These are phyloP conservation scores for Fagopyrum esculentum DNA, from an alignment of 148 eudicot genomes.

Conservation along the genomic window DNA sequence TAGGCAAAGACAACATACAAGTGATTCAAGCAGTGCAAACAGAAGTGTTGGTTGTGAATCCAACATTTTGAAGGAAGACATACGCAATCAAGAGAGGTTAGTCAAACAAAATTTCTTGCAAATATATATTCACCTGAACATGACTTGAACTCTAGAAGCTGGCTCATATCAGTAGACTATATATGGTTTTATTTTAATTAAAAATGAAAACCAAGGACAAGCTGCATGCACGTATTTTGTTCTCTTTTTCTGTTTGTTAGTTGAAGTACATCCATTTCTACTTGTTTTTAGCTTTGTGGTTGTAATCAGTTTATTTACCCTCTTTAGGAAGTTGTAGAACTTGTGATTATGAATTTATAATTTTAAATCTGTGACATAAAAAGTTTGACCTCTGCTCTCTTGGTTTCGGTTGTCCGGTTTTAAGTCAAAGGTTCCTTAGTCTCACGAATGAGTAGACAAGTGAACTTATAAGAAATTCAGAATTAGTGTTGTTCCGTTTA, in stretches of 20 bases:
- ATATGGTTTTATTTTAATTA: background rate
- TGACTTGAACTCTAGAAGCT: background rate
- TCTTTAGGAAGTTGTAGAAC: too few relatives aligned
- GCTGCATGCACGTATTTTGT: background rate
- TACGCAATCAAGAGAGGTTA: conserved; percentile 45
- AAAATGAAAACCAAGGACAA: background rate
- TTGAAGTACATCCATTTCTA: background rate
- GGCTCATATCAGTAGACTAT: background rate
- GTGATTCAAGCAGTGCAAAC: conserved; percentile 36
- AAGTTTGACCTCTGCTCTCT: too few relatives aligned
- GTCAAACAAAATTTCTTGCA: conserved; percentile 13
- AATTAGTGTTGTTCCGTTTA: too few relatives aligned
- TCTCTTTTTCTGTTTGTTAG: background rate
- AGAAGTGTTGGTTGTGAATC: conserved; percentile 23
- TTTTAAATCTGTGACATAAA: too few relatives aligned
- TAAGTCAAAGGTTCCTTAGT: too few relatives aligned
- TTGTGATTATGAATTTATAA: too few relatives aligned
- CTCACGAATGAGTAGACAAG: too few relatives aligned
- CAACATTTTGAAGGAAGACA: conserved; percentile 31
- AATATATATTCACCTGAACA: background rate
- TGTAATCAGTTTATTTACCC: too few relatives aligned
- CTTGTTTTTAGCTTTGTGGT: too few relatives aligned
- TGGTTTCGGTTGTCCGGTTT: too few relatives aligned
- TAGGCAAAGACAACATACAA: conserved; percentile 45
- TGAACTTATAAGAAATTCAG: too few relatives aligned